phyloP scores from a whole-genome alignment of 2,329 filamentous ascomycete genomes.

The Trichoderma sp. region DNA sequence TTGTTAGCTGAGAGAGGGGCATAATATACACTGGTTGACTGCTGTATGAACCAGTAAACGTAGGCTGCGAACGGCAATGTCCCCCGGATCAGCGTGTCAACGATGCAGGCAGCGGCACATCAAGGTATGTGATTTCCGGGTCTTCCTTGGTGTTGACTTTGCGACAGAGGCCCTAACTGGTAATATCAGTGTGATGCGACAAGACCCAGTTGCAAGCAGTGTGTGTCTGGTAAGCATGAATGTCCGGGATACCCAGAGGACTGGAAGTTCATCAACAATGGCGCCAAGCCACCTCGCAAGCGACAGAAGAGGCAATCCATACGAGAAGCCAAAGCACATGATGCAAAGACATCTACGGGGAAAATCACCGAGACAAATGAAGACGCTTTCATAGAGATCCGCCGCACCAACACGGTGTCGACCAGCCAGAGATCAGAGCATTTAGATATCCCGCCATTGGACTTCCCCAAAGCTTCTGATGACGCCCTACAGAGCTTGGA shows the following conservation, averaged over 20 bases:
- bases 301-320: background rate
- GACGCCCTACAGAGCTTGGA: background rate
- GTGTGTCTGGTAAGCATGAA: background rate
- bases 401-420: background rate
- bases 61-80: constrained; percentile 2
- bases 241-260: constrained; percentile 6
- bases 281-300: background rate
- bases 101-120: constrained; percentile 8
- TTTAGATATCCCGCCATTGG: background rate
- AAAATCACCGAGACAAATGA: background rate
- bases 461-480: background rate
- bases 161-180: background rate
- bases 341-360: background rate
- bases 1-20: background rate
- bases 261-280: constrained; percentile 13
- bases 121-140: background rate
- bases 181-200: background rate
- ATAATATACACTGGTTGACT: background rate
- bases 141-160: background rate
- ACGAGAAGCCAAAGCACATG: background rate
- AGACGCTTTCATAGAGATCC: background rate
- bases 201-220: background rate
- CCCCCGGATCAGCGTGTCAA: constrained; percentile 13
- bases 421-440: background rate
- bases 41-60: background rate